Base-by-base conservation (phyloP, 2,329 filamentous ascomycete species). In the Colletotrichum karsti region DNA sequence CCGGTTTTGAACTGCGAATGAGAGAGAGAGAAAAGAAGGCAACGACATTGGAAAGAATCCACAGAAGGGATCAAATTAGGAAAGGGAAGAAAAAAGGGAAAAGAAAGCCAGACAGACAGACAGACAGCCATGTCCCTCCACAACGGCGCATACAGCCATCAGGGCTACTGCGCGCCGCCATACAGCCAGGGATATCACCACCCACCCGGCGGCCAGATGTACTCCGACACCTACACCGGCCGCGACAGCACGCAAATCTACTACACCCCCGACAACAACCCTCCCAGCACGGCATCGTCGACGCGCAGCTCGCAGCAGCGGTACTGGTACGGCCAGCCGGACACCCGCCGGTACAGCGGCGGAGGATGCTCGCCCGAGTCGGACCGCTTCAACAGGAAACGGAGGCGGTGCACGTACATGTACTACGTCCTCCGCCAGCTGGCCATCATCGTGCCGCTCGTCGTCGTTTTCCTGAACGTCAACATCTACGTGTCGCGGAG, bases 381-480 rank as follows among this genome's bases (percentile, higher is more conserved):
- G 13, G 67, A 70, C 46, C 63, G 54, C 26, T 58, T 61, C 53
- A 60, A 61, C 58, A 42, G 61, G 42, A 71, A 71, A 54, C 56
- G 67, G 37, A 42, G 69, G 39, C 82, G 82, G 70, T 77, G 74
- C 70, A 69, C 74, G 7, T 75, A 77, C 28, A 73, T 73, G 20
- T 83, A 82, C 71, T 74, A 70, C 63, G 76, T 80, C 46, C 70
- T 83, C 57, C 70, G 74, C 13, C 73, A 77, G 61, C 35, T 66
- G 24, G 84, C 89, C 51, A 81, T 92, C 22, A 53, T 71, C 59
- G 50, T 70, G 46, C 68, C 69, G 3, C 13, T 70, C 9, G 63
- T 71, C 48, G 30, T 68, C 7, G 54, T 71, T 26, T 54, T 70
- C 22, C 46, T 71, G n/a, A 71, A 70, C 48, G 46, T 70, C 63